Base-by-base conservation (phyloP, 306 rosid species). In the Cucurbita argyrosperma region DNA sequence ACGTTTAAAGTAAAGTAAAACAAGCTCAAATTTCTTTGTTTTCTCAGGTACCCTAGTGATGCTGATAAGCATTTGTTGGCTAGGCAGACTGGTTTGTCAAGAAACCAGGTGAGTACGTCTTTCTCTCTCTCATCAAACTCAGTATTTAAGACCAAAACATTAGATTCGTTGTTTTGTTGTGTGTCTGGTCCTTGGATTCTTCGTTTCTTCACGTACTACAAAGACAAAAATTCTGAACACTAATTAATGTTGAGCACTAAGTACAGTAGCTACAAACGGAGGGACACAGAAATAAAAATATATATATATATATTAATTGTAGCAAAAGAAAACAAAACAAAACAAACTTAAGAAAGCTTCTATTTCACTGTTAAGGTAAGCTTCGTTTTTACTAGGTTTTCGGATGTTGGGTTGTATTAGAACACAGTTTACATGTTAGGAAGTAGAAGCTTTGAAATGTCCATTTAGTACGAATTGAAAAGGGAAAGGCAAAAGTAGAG, bases 21-120 rank as follows among this genome's bases (percentile, higher is more conserved):
- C 4, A 14, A 13, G 6, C 35, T 4, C 0, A 57, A 35, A 59
- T 50, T 10, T 65, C 10, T 42, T 46, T 46, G 6, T 47, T 15
- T 63, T 76, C 64, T 62, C 64, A 76, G 79, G 73, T 76, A 76
- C 40, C 79, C 79, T 62, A 76, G 79, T 18, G 79, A 76, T 53
- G 79, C 73, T 62, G 79, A 76, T 64, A 76, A 76, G 43, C 79
- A 76, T 76, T 67, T 64, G 62, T 40, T 76, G 63, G 72, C 79
- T 14, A 19, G 79, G 16, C 79, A 76, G 73, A 76, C 79, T 38
- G 79, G 79, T 19, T 76, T 76, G 21, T 76, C 79, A 42, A 76
- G 79, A 64, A 76, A 76, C 64, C 79, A 76, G 64, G 79, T 76
- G 3, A n/a, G 63, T 76, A 8, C 51, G 1, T 26, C 3, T 10